Percentiles rank a stretch among this genome's conserved stretches.
Evolutionary conservation across 2,329 filamentous ascomycete genomes (phyloP).

Genomic region (Colletotrichum liaoningense): DNA sequence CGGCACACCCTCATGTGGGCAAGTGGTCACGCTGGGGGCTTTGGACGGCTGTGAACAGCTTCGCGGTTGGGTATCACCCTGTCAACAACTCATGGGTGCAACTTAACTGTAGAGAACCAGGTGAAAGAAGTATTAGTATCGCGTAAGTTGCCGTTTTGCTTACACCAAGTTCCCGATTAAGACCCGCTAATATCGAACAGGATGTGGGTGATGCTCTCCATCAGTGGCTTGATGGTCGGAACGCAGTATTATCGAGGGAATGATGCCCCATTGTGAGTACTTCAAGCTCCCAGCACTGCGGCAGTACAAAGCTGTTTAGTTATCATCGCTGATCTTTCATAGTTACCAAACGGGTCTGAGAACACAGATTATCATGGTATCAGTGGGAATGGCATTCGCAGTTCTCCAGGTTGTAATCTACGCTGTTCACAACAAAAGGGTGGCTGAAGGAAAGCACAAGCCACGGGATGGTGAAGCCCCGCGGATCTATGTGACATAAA

Average conservation of each 20-base stretch:
- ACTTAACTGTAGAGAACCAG: slow-evolving; percentile 58
- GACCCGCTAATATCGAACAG: slow-evolving; percentile 10
- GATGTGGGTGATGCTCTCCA: slow-evolving; percentile 62
- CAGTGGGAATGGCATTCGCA: slow-evolving; percentile 52
- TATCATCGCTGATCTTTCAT: neutral
- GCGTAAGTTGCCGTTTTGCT: slow-evolving; percentile 47
- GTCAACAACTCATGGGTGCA: slow-evolving; percentile 65
- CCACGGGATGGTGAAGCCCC: slow-evolving; percentile 29
- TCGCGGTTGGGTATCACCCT: slow-evolving; percentile 65
- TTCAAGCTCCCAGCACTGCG: no score
- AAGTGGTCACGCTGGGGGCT: slow-evolving; percentile 61
- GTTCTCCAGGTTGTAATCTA: slow-evolving; percentile 53
- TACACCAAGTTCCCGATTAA: no score
- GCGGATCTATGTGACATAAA: slow-evolving; percentile 35
- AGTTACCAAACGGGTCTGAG: slow-evolving; percentile 56
- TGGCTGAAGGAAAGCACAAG: slow-evolving; percentile 37
- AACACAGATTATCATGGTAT: slow-evolving; percentile 58
- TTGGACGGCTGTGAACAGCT: slow-evolving; percentile 62
- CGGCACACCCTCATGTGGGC: slow-evolving; percentile 54
- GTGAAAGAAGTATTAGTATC: slow-evolving; percentile 60
- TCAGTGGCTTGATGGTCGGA: slow-evolving; percentile 61
- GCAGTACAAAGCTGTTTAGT: neutral
- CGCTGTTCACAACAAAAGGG: slow-evolving; percentile 48
- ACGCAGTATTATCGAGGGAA: slow-evolving; percentile 59
- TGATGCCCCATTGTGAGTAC: slow-evolving; percentile 53